These are phyloP conservation scores for Aureobasidium lini DNA, from an alignment of 2,329 filamentous ascomycete genomes.

Conservation along the genomic window DNA sequence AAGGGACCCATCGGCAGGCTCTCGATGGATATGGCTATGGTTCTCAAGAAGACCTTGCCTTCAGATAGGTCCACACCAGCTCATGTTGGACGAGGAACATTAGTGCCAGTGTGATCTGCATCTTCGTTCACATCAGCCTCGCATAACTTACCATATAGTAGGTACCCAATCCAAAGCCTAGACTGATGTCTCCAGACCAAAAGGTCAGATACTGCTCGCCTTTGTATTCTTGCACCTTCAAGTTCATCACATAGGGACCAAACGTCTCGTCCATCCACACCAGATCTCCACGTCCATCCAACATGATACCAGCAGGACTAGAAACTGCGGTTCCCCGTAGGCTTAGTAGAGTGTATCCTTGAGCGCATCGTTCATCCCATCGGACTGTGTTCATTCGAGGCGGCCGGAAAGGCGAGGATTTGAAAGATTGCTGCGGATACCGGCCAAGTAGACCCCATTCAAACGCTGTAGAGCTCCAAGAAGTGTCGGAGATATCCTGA, in stretches of 20 bases:
- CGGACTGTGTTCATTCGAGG: conserved; percentile 12
- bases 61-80: no score
- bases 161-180: conserved; percentile 11
- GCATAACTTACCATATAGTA: conserved; percentile 21
- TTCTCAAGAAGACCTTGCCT: no score
- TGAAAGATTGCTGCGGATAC: background rate
- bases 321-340: conserved; percentile 25
- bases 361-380: conserved; percentile 26
- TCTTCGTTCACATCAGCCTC: no score
- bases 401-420: background rate
- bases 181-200: conserved; percentile 30
- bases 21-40: no score
- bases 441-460: conserved; percentile 5
- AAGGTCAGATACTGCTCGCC: conserved; percentile 31
- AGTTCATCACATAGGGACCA: conserved; percentile 22
- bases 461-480: background rate
- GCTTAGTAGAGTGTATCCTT: conserved; percentile 24
- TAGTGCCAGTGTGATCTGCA: no score
- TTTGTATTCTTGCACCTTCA: conserved; percentile 28
- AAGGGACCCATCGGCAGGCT: no score
- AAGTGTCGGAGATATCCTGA: background rate
- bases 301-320: conserved; percentile 21
- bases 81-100: no score
- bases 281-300: conserved; percentile 26
- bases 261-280: conserved; percentile 28